Percentiles rank a stretch among this genome's conserved stretches.
These are phyloP conservation scores for Earliella scabrosa DNA, from an alignment of 1,284 basidiomycete genomes.

Conservation along the genomic window DNA sequence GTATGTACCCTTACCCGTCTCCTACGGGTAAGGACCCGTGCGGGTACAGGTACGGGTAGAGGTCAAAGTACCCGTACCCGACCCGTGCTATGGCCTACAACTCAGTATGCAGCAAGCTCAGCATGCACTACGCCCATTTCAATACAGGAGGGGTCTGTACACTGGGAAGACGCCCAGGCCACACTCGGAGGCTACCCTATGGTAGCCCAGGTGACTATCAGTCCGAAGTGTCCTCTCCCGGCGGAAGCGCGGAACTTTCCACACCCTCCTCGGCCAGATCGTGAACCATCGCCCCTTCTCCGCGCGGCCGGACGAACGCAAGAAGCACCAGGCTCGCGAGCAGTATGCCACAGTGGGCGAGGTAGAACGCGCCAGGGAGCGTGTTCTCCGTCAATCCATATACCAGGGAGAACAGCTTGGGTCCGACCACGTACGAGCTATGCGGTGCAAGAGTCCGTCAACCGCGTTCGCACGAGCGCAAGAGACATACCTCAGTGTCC, in stretches of 20 bases:
- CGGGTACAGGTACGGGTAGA: not conserved
- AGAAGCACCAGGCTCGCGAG: not conserved
- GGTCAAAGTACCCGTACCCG: not conserved
- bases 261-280: too few relatives aligned
- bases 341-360: not conserved
- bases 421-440: not conserved
- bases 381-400: not conserved
- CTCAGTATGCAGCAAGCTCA: too few relatives aligned
- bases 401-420: not conserved
- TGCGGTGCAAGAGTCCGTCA: not conserved
- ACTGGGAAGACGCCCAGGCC: too few relatives aligned
- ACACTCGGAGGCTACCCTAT: too few relatives aligned
- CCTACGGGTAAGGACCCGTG: conserved; percentile 1
- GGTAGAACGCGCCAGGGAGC: not conserved
- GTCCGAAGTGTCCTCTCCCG: too few relatives aligned
- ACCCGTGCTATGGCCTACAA: too few relatives aligned
- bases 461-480: not conserved
- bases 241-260: too few relatives aligned
- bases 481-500: not conserved
- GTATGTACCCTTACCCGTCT: too few relatives aligned
- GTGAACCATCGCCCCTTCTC: too few relatives aligned
- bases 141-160: too few relatives aligned
- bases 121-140: too few relatives aligned
- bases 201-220: too few relatives aligned
- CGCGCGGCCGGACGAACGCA: not conserved